Base-by-base conservation (phyloP, 148 eudicot genomes). In the Fagopyrum homotropicum region DNA sequence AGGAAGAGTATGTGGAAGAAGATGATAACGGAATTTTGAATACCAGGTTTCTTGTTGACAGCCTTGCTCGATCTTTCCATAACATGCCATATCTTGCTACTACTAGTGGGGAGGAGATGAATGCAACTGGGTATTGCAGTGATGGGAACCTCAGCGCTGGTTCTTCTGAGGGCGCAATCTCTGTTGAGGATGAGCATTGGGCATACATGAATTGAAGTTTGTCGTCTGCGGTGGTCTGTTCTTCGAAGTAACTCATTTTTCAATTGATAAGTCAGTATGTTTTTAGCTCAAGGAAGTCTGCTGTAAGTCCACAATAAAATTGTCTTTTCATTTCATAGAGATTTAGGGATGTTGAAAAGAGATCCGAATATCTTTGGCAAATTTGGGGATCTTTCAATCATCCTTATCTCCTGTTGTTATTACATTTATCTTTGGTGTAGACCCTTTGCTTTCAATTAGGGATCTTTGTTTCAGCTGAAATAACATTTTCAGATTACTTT, bases 141-240 rank as follows among this genome's bases (percentile, higher is more conserved):
- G 71, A 66, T 40, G 71, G 47, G 19, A 66, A 40, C 9, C 30
- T 12, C n/a, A 64, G 52, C 40, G 40, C 40, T 2, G 40, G 40
- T 35, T 35, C 40, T 35, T 35, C 70, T 5, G 70, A 64, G 46
- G 70, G 45, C n/a, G 16, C 45, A 16, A 12, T 64, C 71, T 66
- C 71, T 1, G 71, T 15, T 0, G 71, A 66, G 47, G 71, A 66
- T 57, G 63, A 57, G 26, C 63, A n/a, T 57, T 90, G 85, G 93
- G 29, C 30, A 17, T 57, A 57, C 11, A 49, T 49, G 15, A 8
- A 49, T 49, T 49, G 9, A 9, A 49, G 52, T 49, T 49, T 49
- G 52, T 49, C 52, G 52, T 49, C 52, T 49, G 52, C 52, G 12
- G 52, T 49, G 11, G 52, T 49, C 52, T 49, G 52, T 49, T 49